phyloP scores from a whole-genome alignment of 352 stramenopile species.

The Elongisporangium senticosum region DNA sequence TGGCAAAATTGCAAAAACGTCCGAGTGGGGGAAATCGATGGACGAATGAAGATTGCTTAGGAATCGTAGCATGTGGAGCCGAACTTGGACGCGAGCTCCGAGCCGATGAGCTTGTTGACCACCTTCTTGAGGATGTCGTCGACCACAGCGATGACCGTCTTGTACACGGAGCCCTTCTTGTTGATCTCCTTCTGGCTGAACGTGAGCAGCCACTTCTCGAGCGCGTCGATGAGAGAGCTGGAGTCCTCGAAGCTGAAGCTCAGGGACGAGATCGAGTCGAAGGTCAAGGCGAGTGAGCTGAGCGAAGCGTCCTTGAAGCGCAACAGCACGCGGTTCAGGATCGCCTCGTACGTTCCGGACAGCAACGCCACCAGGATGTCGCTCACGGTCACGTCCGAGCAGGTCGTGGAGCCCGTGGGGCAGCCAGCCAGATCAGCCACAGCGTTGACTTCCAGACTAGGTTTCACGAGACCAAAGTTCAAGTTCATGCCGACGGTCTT shows the following conservation, averaged over 20 bases:
- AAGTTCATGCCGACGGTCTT: conserved; percentile 29
- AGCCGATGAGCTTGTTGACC: conserved; percentile 40
- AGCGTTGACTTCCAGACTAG: conserved; percentile 24
- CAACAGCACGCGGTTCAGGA: conserved; percentile 19
- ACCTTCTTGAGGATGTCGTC: conserved; percentile 37
- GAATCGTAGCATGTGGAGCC: conserved; percentile 26
- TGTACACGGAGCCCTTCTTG: conserved; percentile 63
- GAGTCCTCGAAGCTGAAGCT: conserved; percentile 39
- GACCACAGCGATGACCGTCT: conserved; percentile 24
- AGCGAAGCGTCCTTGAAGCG: conserved; percentile 27
- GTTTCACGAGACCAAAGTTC: conserved; percentile 29
- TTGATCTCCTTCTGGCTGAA: conserved; percentile 51
- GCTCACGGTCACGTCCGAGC: conserved; percentile 41
- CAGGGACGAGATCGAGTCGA: conserved; percentile 46
- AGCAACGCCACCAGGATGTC: conserved; percentile 34
- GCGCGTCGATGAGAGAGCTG: conserved; percentile 28
- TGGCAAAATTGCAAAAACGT: background rate
- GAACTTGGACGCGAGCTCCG: conserved; percentile 31
- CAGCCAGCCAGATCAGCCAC: conserved; percentile 39
- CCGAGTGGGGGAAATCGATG: too few relatives aligned
- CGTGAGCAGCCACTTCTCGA: conserved; percentile 38
- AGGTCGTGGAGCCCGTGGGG: conserved; percentile 19
- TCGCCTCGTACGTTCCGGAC: conserved; percentile 21
- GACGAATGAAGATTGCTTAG: background rate
- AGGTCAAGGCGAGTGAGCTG: conserved; percentile 27